phyloP scores from a whole-genome alignment of 306 rosid species.

The Medicago ruthenica region DNA sequence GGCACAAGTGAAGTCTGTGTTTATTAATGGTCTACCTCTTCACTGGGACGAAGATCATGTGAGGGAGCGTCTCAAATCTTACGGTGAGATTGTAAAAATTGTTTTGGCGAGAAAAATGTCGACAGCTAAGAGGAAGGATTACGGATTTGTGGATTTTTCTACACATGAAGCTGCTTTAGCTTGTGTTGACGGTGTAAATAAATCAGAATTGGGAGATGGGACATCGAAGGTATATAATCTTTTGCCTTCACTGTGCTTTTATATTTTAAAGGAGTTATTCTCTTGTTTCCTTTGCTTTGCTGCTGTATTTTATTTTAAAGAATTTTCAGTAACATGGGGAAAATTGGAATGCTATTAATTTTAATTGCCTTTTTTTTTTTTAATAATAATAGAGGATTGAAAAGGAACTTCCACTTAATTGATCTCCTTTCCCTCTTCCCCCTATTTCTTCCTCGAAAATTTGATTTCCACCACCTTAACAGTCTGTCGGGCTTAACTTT shows the following conservation, averaged over 20 bases:
- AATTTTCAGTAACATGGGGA: constrained; percentile 24
- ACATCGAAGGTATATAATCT: constrained; percentile 59
- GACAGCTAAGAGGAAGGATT: constrained; percentile 81
- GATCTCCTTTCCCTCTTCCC: not conserved
- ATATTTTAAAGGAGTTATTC: constrained; percentile 13
- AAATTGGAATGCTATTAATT: constrained; percentile 14
- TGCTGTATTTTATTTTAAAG: not conserved
- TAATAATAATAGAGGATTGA: not conserved
- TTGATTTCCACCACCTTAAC: constrained; percentile 7
- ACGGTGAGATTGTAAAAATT: constrained; percentile 69
- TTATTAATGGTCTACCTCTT: constrained; percentile 78
- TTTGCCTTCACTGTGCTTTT: constrained; percentile 23
- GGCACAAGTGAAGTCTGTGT: constrained; percentile 86
- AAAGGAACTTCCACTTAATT: constrained; percentile 20
- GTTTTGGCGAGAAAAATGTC: constrained; percentile 76
- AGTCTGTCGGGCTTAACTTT: not conserved
- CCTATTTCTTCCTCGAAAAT: not conserved
- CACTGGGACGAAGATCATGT: constrained; percentile 73
- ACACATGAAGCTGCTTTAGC: constrained; percentile 80
- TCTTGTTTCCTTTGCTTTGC: constrained; percentile 6
- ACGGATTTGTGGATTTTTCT: constrained; percentile 85
- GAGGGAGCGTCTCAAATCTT: constrained; percentile 57
- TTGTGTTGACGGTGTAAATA: constrained; percentile 69
- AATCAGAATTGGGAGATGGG: constrained; percentile 61
- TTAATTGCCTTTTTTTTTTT: constrained; percentile 15